Conservation (phyloP, 2,329 filamentous ascomycete species). For the Scopulariopsis brevicaulis region DNA sequence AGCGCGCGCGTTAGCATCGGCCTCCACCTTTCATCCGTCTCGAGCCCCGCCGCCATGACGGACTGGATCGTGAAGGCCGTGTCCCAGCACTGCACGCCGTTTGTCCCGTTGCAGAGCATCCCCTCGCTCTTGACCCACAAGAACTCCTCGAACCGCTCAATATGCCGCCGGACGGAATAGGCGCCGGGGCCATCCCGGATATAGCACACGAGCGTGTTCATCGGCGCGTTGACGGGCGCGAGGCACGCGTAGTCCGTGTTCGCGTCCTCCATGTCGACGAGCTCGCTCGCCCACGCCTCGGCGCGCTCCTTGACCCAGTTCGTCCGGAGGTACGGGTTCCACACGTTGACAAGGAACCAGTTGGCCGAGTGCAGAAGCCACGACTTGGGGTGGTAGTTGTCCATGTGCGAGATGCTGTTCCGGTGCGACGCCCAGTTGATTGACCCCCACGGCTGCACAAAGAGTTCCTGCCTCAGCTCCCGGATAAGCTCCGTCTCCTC, state of each 20-base stretch:
- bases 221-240: conserved; percentile 78
- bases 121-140: conserved; percentile 89
- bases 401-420: conserved; percentile 66
- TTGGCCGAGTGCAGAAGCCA: conserved; percentile 72
- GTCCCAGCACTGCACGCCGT: conserved; percentile 97
- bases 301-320: conserved; percentile 55
- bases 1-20: conserved; percentile 77
- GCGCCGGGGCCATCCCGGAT: conserved; percentile 71
- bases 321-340: conserved; percentile 65
- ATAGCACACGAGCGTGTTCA: conserved; percentile 85
- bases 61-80: conserved; percentile 84
- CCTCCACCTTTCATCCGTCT: conserved; percentile 64
- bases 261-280: conserved; percentile 83
- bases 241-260: conserved; percentile 84
- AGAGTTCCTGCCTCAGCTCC: conserved; percentile 69
- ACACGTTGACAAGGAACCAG: conserved; percentile 68
- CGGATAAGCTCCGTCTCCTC: conserved; percentile 65
- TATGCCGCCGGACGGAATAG: conserved; percentile 60
- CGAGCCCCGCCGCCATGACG: conserved; percentile 66
- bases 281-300: conserved; percentile 69
- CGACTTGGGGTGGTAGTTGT: conserved; percentile 91
- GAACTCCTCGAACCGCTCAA: conserved; percentile 74
- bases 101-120: conserved; percentile 91
- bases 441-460: conserved; percentile 63
- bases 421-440: conserved; percentile 71